Evolutionary conservation across 192 early-diverging fungal genomes (phyloP).

Genomic region (Phycomyces nitens): DNA sequence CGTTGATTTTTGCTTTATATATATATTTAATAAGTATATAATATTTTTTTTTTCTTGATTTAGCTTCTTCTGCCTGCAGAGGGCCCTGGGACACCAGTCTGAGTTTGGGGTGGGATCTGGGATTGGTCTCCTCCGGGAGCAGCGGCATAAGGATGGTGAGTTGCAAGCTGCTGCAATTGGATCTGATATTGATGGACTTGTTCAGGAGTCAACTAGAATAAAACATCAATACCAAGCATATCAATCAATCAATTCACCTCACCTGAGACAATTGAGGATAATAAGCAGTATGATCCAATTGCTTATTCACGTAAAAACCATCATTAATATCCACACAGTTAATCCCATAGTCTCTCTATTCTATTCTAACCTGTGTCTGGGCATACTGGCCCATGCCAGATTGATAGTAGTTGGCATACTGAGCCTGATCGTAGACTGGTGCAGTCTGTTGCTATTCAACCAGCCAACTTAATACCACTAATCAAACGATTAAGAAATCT

Average conservation of each 20-base stretch:
- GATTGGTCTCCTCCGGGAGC: not conserved
- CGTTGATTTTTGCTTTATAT: too few relatives aligned
- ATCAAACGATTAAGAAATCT: not conserved
- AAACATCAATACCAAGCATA: not conserved
- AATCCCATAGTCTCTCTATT: not conserved
- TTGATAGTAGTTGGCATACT: constrained; percentile 27
- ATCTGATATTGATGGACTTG: constrained; percentile 42
- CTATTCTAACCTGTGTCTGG: constrained; percentile 10
- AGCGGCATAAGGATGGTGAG: constrained; percentile 16
- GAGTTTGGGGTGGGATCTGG: too few relatives aligned
- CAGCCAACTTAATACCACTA: not conserved
- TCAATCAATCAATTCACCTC: not conserved
- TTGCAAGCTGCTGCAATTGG: constrained; percentile 35
- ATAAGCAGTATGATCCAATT: constrained; percentile 33
- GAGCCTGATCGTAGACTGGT: constrained; percentile 30
- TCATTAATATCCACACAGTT: too few relatives aligned
- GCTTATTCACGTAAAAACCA: constrained; percentile 1
- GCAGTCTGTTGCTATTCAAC: constrained; percentile 7
- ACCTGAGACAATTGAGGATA: constrained; percentile 36
- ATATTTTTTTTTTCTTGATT: not conserved
- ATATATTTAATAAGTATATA: not conserved
- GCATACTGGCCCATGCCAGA: constrained; percentile 19
- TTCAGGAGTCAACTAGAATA: constrained; percentile 31
- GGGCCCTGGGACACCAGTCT: not conserved
- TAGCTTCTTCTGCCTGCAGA: not conserved